Evolutionary conservation across 1,139 yeast species (phyloP).

Genomic region (Candida sp.): DNA sequence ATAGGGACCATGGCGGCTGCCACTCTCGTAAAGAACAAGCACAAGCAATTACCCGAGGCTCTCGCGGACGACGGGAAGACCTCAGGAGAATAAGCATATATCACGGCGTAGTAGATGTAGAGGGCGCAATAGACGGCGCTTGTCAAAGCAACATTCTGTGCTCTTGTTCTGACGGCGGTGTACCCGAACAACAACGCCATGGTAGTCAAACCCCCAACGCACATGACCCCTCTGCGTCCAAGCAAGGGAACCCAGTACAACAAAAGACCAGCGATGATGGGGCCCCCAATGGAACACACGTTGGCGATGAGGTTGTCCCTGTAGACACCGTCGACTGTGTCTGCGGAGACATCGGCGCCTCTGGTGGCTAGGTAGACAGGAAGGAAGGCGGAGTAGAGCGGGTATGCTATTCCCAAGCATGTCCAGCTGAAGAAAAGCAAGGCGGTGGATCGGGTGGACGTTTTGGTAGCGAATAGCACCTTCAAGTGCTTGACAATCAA

Average conservation of each 20-base stretch:
- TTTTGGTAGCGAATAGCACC: conserved; percentile 29
- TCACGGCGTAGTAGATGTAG: conserved; percentile 36
- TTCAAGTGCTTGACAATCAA: conserved; percentile 26
- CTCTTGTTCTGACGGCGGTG: conserved; percentile 32
- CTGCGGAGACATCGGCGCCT: conserved; percentile 40
- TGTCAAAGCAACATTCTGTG: conserved; percentile 32
- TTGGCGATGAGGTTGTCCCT: conserved; percentile 34
- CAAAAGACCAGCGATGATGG: conserved; percentile 34
- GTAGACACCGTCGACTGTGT: conserved; percentile 27
- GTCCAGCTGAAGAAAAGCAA: conserved; percentile 39
- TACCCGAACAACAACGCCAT: conserved; percentile 40
- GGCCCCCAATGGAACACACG: conserved; percentile 32
- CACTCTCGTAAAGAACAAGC: conserved; percentile 31
- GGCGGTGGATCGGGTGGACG: conserved; percentile 28
- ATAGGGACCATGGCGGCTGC: conserved; percentile 34
- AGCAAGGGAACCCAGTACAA: conserved; percentile 26
- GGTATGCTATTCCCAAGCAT: conserved; percentile 40
- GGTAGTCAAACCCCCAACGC: conserved; percentile 35
- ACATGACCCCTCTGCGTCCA: conserved; percentile 38
- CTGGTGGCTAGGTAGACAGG: conserved; percentile 41
- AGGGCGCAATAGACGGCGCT: conserved; percentile 31
- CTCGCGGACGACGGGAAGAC: conserved; percentile 39
- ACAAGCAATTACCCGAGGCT: conserved; percentile 38
- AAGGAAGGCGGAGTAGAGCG: conserved; percentile 40
- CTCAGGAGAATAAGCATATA: conserved; percentile 40